phyloP scores from a whole-genome alignment of 345 rosid species.

The Lenwebbia sp. region DNA sequence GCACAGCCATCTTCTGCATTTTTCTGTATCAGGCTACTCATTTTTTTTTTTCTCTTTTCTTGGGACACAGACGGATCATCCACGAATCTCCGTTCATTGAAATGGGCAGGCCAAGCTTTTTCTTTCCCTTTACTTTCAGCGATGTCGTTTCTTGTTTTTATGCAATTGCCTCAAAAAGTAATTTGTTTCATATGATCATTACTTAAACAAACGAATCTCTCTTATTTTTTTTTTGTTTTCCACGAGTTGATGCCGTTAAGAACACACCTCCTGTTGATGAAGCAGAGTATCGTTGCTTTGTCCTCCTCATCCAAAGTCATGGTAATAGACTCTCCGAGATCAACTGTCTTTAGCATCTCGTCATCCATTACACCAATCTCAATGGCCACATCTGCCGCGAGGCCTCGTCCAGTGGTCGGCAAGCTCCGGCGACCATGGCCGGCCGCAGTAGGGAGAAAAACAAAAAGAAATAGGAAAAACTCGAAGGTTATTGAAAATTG shows the following conservation, averaged over 20 bases:
- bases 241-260: too few relatives aligned
- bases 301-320: background rate
- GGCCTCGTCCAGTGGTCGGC: too few relatives aligned
- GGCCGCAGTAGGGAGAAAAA: too few relatives aligned
- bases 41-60: background rate
- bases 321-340: background rate
- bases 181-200: too few relatives aligned
- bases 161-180: background rate
- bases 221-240: background rate
- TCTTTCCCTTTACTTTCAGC: background rate
- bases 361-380: background rate
- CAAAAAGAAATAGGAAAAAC: too few relatives aligned
- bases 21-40: too few relatives aligned
- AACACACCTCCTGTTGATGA: background rate
- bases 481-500: too few relatives aligned
- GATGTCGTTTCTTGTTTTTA: background rate
- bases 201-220: background rate
- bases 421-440: too few relatives aligned
- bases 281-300: background rate
- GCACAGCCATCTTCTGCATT: too few relatives aligned
- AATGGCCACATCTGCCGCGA: too few relatives aligned
- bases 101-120: background rate
- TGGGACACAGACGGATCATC: background rate
- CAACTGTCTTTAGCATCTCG: background rate
- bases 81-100: background rate